These are phyloP conservation scores for Candida vaughaniae DNA, from an alignment of 805 yeast genomes.

Conservation along the genomic window DNA sequence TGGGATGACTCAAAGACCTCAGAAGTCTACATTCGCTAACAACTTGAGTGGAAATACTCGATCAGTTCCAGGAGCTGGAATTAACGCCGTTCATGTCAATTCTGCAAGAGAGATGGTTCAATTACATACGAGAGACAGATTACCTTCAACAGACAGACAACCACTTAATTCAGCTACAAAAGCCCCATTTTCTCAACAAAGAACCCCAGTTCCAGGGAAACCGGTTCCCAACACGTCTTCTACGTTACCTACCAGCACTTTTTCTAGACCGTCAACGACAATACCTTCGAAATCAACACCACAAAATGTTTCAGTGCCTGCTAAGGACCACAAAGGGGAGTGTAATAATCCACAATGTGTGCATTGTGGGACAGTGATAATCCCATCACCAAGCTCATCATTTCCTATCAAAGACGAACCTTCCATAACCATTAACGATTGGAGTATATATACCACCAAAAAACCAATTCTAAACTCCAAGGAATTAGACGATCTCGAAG, in stretches of 20 bases:
- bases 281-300: slow-evolving; percentile 6
- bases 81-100: slow-evolving; percentile 54
- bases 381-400: slow-evolving; percentile 72
- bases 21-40: neutral
- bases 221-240: neutral
- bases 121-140: slow-evolving; percentile 47
- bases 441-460: slow-evolving; percentile 74
- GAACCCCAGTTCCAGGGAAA: neutral
- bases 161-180: neutral
- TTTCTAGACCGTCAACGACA: neutral
- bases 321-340: slow-evolving; percentile 35
- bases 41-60: neutral
- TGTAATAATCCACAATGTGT: slow-evolving; percentile 51
- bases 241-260: neutral
- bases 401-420: slow-evolving; percentile 66
- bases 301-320: slow-evolving; percentile 35
- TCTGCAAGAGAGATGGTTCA: slow-evolving; percentile 64
- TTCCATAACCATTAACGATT: slow-evolving; percentile 64
- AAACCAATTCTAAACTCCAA: slow-evolving; percentile 72
- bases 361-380: slow-evolving; percentile 70
- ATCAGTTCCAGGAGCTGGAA: slow-evolving; percentile 27
- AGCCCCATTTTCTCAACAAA: neutral
- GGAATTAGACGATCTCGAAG: slow-evolving; percentile 67
- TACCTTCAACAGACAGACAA: slow-evolving; percentile 5
- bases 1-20: no score